Evolutionary conservation across 2,329 filamentous ascomycete genomes (phyloP).

Genomic region (Dactylellina sp.): DNA sequence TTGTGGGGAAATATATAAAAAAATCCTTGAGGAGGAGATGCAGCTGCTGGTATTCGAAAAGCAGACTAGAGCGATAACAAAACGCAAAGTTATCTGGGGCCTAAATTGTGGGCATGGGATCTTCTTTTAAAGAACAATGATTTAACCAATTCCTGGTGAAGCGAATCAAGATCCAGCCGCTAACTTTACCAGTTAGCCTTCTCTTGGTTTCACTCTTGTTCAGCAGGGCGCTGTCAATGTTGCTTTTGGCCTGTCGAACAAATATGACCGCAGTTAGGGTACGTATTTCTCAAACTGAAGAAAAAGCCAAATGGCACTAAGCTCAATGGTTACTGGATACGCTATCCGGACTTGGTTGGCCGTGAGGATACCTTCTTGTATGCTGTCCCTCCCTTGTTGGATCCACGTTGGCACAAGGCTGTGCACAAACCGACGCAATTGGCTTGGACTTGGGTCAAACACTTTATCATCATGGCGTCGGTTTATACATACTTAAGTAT

Average conservation of each 20-base stretch:
- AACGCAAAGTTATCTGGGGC: conserved; percentile 28
- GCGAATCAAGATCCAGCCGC: conserved; percentile 38
- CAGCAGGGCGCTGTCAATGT: conserved; percentile 34
- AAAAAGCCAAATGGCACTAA: conserved; percentile 26
- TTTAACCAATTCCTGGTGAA: conserved; percentile 30
- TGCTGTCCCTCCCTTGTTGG: conserved; percentile 37
- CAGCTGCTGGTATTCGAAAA: conserved; percentile 38
- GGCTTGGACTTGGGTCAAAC: conserved; percentile 39
- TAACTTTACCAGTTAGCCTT: conserved; percentile 51
- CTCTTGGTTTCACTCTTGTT: conserved; percentile 21
- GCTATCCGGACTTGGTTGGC: conserved; percentile 54
- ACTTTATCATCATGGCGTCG: conserved; percentile 24
- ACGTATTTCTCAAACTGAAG: conserved; percentile 37
- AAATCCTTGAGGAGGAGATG: conserved; percentile 35
- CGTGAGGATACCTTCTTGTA: conserved; percentile 32
- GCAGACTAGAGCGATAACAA: conserved; percentile 45
- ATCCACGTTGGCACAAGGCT: conserved; percentile 57
- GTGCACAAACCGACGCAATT: conserved; percentile 54
- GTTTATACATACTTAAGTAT: conserved; percentile 1
- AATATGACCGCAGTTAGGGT: conserved; percentile 54
- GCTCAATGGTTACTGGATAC: conserved; percentile 28
- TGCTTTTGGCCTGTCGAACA: conserved; percentile 32
- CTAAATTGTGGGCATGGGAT: conserved; percentile 41
- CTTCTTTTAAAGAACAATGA: conserved; percentile 43
- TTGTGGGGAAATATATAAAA: conserved; percentile 49